Conservation (phyloP, 495 filamentous ascomycete genomes). For the Tuber brumale region DNA sequence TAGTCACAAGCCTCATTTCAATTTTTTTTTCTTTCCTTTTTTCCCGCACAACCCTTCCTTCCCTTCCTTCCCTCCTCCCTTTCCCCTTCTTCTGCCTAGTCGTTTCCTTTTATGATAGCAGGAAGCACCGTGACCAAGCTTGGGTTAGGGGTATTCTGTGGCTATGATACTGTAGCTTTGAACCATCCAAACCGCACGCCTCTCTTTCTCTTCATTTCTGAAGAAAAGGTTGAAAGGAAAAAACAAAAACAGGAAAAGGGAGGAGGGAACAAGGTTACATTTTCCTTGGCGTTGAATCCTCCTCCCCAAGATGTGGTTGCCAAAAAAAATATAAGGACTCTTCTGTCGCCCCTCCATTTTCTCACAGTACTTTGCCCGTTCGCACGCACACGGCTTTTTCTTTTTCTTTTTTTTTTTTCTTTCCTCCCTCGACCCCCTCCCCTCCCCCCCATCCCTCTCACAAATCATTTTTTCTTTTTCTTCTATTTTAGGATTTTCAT, state of each 20-base stretch:
- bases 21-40: not conserved
- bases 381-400: slow-evolving; percentile 33
- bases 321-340: slow-evolving; percentile 39
- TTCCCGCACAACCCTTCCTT: not conserved
- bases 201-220: not conserved
- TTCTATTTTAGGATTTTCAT: not conserved
- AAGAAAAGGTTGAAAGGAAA: not conserved
- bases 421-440: slow-evolving; percentile 14
- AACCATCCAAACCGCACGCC: not conserved
- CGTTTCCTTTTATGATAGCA: not conserved
- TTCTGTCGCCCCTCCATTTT: slow-evolving; percentile 35
- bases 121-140: not conserved
- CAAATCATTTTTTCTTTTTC: slow-evolving; percentile 1
- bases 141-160: not conserved
- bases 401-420: slow-evolving; percentile 22
- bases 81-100: not conserved
- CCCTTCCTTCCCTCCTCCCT: not conserved
- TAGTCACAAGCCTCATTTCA: not conserved
- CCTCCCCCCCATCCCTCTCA: slow-evolving; percentile 11
- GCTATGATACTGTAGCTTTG: not conserved
- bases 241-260: not conserved
- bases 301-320: not conserved
- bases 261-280: slow-evolving; percentile 6
- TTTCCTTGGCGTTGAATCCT: not conserved
- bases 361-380: slow-evolving; percentile 8